Percentiles rank a stretch among this genome's conserved stretches.
phyloP scores from a whole-genome alignment of 2,329 filamentous ascomycete genomes.

The Fusarium sp. region DNA sequence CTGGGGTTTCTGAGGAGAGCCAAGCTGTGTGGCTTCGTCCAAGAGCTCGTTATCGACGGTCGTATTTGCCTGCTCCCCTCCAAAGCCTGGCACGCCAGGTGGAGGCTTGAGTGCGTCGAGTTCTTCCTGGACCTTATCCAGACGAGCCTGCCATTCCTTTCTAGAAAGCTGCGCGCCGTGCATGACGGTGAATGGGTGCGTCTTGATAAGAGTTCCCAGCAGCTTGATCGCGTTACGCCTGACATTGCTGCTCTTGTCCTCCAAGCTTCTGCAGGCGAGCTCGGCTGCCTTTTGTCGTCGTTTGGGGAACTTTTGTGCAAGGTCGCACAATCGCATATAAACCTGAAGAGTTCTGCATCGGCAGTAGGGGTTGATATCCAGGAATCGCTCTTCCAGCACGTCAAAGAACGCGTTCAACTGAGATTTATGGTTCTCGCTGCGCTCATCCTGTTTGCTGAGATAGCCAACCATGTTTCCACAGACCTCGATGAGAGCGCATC shows the following conservation, averaged over 20 bases:
- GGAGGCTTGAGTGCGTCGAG: constrained; percentile 84
- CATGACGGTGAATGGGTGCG: constrained; percentile 91
- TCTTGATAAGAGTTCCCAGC: constrained; percentile 86
- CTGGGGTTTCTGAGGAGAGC: constrained; percentile 70
- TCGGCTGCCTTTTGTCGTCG: constrained; percentile 87
- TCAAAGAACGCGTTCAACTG: constrained; percentile 98
- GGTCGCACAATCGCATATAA: constrained; percentile 87
- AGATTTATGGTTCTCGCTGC: constrained; percentile 90
- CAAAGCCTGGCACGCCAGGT: constrained; percentile 69
- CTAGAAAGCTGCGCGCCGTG: constrained; percentile 86
- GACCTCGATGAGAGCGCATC: constrained; percentile 94
- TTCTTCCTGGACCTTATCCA: constrained; percentile 85
- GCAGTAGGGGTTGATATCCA: constrained; percentile 97
- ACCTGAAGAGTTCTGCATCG: constrained; percentile 92
- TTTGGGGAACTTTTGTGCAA: constrained; percentile 97
- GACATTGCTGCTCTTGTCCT: constrained; percentile 98
- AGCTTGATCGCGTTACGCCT: constrained; percentile 94
- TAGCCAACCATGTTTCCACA: constrained; percentile 95
- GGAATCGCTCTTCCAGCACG: constrained; percentile 92
- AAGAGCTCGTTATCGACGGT: constrained; percentile 81
- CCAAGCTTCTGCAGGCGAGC: constrained; percentile 85
- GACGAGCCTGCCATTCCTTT: constrained; percentile 83
- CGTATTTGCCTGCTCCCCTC: constrained; percentile 70
- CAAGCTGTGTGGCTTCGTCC: constrained; percentile 87
- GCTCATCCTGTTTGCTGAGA: constrained; percentile 89